Base-by-base conservation (phyloP, 2,329 filamentous ascomycete genomes). In the Seiridium cupressi region DNA sequence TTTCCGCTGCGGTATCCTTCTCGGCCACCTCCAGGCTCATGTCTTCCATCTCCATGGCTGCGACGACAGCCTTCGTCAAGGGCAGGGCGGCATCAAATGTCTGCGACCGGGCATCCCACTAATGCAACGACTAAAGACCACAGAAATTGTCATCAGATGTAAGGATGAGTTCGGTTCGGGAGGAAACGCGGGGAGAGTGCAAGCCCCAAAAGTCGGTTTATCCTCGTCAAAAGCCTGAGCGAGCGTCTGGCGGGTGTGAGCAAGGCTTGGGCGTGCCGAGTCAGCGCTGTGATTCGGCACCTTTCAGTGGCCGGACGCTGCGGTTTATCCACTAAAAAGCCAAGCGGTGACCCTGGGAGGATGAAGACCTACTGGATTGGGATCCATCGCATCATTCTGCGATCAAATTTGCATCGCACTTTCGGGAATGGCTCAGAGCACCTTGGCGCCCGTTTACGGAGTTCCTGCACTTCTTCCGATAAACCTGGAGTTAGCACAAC, bases 11-110 rank as follows among this genome's bases (percentile, higher is more conserved):
- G 49, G 70, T 72, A 56, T 73, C 71, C 47, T 69, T 70, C 36
- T 70, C 70, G 35, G 68, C 68, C 62, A 72, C 71, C 65, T 73
- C 68, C 36, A 68, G 68, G 60, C 71, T 73, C 70, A 73, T 72
- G 62, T 72, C 69, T 68, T 73, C 70, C 68, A 72, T 68, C 64
- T 73, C 71, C 71, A 73, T 73, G 54, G 32, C 54, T 51, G 48
- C 42, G 49, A 40, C 49, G 34, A 44, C 55, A 42, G 55, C 55
- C 55, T 51, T 44, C 42, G 13, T 48, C 32, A 47, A 46, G 47
- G 54, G 44, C 32, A 36, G 46, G 36, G 46, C 40, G 26, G 26
- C 18, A 44, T 35, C 7, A 35, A 38, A 35, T 42, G 38, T 46
- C 31, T 44, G 38, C 38, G 53, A 35, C 38, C n/a, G 35, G n/a